Base-by-base conservation (phyloP, 345 rosid species). In the Abelmoschus esculentus region DNA sequence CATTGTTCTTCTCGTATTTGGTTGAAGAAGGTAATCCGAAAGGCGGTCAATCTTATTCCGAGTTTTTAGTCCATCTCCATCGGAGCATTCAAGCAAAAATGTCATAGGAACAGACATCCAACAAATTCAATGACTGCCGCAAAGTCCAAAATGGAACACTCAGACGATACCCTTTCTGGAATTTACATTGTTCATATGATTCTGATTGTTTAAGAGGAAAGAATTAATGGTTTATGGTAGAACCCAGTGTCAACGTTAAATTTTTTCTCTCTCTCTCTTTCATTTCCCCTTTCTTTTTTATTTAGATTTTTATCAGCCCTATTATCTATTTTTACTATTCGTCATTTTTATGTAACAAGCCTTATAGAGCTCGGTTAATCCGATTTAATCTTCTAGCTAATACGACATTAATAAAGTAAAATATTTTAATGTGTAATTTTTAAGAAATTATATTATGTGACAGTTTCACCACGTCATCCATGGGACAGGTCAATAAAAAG, bases 61-160 rank as follows among this genome's bases (percentile, higher is more conserved):
- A 95, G 78, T 95, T 89, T 73, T 84, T 91, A 6, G 92, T 84
- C 62, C 85, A 87, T 73, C 72, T 89, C 61, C 96, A 91, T 73
- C 87, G 96, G 44, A 96, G 85, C 72, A 91, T 95, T 79, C 96
- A 90, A 79, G 76, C 80, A 59, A 95, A 88, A 73, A 88, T 95
- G 90, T 78, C 86, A 58, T 53, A 53, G 18, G 26, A 53, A 6
- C 57, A 36, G 7, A 4, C 13, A 46, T 53, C 5, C 56, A 54
- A 19, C 7, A 54, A 0, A 17, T 18, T 19, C 28, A 54, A 54
- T 54, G 29, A 19, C 18, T 14, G 54, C 19, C 17, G 19, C 54
- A 50, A 2, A 50, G 28, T 5, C 13, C 58, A 54, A 54, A 29
- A 54, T 54, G 12, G 26, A 54, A 54, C 58, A 54, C 58, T 18